Evolutionary conservation across 1,284 basidiomycete species (phyloP).

Genomic region (Schizophyllum commune): DNA sequence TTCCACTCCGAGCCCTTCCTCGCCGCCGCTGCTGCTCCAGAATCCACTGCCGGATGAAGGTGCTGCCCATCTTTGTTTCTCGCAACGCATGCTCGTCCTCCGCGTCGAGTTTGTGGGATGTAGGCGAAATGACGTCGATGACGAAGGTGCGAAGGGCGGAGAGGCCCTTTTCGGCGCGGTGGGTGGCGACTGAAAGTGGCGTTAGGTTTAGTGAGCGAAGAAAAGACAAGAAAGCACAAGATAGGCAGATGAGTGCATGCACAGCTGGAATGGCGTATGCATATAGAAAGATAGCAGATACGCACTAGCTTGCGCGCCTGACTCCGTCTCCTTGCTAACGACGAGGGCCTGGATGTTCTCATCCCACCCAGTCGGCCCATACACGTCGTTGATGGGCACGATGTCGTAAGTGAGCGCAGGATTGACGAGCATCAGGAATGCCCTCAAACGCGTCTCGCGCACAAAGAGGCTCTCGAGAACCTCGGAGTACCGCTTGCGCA

Average conservation of each 20-base stretch:
- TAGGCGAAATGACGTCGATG: conserved; percentile 82
- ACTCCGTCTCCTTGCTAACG: conserved; percentile 78
- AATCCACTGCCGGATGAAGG: conserved; percentile 83
- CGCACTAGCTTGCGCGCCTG: conserved; percentile 69
- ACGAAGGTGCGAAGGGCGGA: conserved; percentile 62
- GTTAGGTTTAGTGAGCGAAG: not conserved
- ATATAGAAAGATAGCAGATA: conserved; percentile 8
- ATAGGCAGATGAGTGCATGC: not conserved
- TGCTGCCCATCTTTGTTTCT: conserved; percentile 84
- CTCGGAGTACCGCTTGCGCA: conserved; percentile 65
- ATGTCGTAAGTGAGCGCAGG: conserved; percentile 56
- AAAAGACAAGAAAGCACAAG: conserved; percentile 1
- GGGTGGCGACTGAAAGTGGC: conserved; percentile 46
- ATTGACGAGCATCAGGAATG: conserved; percentile 65
- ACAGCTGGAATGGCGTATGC: conserved; percentile 1
- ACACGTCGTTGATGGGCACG: conserved; percentile 74
- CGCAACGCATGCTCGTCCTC: conserved; percentile 63
- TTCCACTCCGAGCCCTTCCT: not conserved
- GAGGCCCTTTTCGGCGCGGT: conserved; percentile 47
- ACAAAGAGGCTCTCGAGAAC: conserved; percentile 59
- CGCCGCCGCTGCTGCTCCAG: conserved; percentile 25
- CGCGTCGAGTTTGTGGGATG: conserved; percentile 44
- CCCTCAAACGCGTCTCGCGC: conserved; percentile 48
- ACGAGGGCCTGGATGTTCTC: conserved; percentile 80
- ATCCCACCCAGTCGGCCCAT: conserved; percentile 83